Percentiles rank a stretch among this genome's conserved stretches.
These are phyloP conservation scores for Calonectria montana DNA, from an alignment of 2,329 filamentous ascomycete genomes.

Conservation along the genomic window DNA sequence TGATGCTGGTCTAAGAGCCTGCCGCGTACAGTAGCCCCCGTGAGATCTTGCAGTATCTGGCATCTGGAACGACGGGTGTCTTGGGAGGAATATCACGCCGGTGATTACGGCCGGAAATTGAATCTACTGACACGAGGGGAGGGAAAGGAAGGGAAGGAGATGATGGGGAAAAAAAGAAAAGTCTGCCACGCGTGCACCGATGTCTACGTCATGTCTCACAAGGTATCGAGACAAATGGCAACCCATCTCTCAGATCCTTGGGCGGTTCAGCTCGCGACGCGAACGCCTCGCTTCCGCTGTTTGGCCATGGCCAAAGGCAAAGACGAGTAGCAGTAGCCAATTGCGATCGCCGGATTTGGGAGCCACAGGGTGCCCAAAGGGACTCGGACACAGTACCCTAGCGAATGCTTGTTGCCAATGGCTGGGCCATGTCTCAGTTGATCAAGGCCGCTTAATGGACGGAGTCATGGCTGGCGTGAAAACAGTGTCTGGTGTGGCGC, in stretches of 20 bases:
- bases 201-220: background rate
- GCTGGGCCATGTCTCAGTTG: slow-evolving; percentile 28
- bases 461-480: background rate
- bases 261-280: slow-evolving; percentile 18
- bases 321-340: slow-evolving; percentile 15
- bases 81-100: background rate
- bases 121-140: background rate
- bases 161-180: background rate
- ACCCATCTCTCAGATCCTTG: background rate
- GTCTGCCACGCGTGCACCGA: background rate
- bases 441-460: background rate
- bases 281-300: slow-evolving; percentile 19
- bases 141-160: background rate
- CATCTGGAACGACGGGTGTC: background rate
- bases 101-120: background rate
- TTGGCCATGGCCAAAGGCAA: background rate
- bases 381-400: background rate
- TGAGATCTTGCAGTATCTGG: slow-evolving; percentile 5
- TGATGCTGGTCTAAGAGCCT: slow-evolving; percentile 8
- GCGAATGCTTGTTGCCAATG: slow-evolving; percentile 12
- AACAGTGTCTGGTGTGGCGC: slow-evolving; percentile 6
- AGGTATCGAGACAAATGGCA: background rate
- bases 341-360: slow-evolving; percentile 16
- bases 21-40: slow-evolving; percentile 5
- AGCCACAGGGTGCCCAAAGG: background rate